Evolutionary conservation across 1,139 yeast genomes (phyloP).

Genomic region (Cylindricascospora bacillispora): DNA sequence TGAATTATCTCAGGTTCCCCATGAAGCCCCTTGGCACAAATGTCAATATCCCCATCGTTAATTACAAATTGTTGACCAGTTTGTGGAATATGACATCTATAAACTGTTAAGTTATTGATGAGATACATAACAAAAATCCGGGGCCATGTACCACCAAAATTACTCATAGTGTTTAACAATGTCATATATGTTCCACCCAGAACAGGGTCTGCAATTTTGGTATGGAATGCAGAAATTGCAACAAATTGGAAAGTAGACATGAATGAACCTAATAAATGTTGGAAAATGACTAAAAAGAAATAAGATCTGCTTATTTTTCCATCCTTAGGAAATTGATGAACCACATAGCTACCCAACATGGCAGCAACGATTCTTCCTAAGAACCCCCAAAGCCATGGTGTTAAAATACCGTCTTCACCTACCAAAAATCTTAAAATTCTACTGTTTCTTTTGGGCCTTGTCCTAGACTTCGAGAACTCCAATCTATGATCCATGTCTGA

Average conservation of each 20-base stretch:
- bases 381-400: constrained; percentile 86
- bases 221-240: constrained; percentile 87
- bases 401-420: constrained; percentile 35
- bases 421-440: constrained; percentile 16
- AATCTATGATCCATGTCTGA: constrained; percentile 28
- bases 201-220: constrained; percentile 86
- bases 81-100: constrained; percentile 35
- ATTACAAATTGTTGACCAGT: constrained; percentile 4
- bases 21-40: constrained; percentile 8
- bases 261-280: constrained; percentile 76
- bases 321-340: constrained; percentile 54
- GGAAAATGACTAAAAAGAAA: constrained; percentile 59
- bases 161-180: constrained; percentile 78
- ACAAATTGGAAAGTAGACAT: constrained; percentile 95
- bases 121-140: constrained; percentile 59
- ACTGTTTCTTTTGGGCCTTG: constrained; percentile 1
- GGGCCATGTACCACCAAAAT: constrained; percentile 98
- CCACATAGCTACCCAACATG: constrained; percentile 57
- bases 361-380: constrained; percentile 79
- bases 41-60: constrained; percentile 32
- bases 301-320: constrained; percentile 32
- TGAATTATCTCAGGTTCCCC: constrained; percentile 27
- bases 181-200: constrained; percentile 99
- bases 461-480: constrained; percentile 1
- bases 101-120: constrained; percentile 65